phyloP scores from a whole-genome alignment of 768 basidiomycete genomes.

The Sporobolomyces phaffii region DNA sequence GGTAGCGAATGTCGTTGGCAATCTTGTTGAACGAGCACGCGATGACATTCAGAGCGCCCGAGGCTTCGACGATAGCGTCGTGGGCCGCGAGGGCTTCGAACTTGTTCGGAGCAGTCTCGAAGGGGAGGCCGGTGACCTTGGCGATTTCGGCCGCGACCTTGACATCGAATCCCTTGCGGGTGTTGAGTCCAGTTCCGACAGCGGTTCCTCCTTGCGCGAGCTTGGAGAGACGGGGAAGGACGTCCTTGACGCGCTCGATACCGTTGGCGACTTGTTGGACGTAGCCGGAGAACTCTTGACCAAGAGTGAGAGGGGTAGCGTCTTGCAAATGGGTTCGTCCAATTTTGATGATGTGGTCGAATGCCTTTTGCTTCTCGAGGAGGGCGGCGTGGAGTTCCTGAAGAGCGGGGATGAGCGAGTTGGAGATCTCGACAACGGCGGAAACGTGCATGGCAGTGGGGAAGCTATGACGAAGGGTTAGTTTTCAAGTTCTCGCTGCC shows the following conservation, averaged over 20 bases:
- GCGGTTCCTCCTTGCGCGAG: conserved; percentile 98
- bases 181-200: conserved; percentile 96
- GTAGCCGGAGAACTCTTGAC: conserved; percentile 98
- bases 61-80: conserved; percentile 94
- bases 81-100: conserved; percentile 98
- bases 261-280: conserved; percentile 89
- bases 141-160: conserved; percentile 88
- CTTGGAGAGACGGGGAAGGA: conserved; percentile 74
- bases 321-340: conserved; percentile 97
- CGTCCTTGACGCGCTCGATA: conserved; percentile 72
- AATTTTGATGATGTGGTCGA: conserved; percentile 93
- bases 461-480: too few relatives aligned
- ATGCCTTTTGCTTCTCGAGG: conserved; percentile 70
- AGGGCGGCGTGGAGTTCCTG: conserved; percentile 76
- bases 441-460: conserved; percentile 99
- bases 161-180: conserved; percentile 90
- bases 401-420: conserved; percentile 75
- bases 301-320: conserved; percentile 92
- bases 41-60: conserved; percentile 89
- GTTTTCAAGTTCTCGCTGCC: too few relatives aligned
- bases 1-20: conserved; percentile 96
- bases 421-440: conserved; percentile 78
- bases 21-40: conserved; percentile 99
- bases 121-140: conserved; percentile 79
- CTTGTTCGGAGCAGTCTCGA: conserved; percentile 98